Base-by-base conservation (phyloP, 176 grass and related monocot genomes). In the Neostapfia colusana region DNA sequence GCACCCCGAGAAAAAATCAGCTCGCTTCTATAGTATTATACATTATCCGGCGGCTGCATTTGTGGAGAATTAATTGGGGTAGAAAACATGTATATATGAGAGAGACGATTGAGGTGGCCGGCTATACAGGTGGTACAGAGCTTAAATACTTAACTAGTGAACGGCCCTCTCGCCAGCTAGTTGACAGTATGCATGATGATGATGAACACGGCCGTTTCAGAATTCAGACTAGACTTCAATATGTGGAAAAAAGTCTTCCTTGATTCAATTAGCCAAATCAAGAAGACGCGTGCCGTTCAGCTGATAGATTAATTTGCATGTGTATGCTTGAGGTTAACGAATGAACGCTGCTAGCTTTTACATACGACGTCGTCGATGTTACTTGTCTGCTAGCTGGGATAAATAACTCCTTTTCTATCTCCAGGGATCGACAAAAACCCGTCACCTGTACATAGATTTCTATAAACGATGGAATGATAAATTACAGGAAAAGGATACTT, bases 141-240 rank as follows among this genome's bases (percentile, higher is more conserved):
- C 12, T 46, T 58, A 44, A 36, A 59, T 69, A 37, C 28, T 40
- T 40, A 50, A 40, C 39, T 50, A 28, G 82, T 70, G 65, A 70
- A 77, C 40, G 42, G 4, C 42, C 73, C 40, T 61, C 38, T 8
- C 82, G 62, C 62, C 65, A 84, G 41, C 65, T 11, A 51, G 55
- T 84, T 77, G 82, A 77, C 82, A 77, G 77, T 76, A 31, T n/a
- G n/a, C n/a, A n/a, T n/a, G n/a, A 18, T 28, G 50, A 68, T 58
- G 54, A 49, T n/a, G 15, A 37, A n/a, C n/a, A 48, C 3, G 72
- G 49, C 81, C 15, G 10, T 69, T n/a, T n/a, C n/a, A n/a, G n/a
- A n/a, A n/a, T 69, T 61, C 53, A 50, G 26, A 34, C 15, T 83
- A 76, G 41, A 83, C 72, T 68, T 76, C 21, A 20, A 13, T 11